Base-by-base conservation (phyloP, 352 stramenopile species). In the Globisporangium iwayamae region DNA sequence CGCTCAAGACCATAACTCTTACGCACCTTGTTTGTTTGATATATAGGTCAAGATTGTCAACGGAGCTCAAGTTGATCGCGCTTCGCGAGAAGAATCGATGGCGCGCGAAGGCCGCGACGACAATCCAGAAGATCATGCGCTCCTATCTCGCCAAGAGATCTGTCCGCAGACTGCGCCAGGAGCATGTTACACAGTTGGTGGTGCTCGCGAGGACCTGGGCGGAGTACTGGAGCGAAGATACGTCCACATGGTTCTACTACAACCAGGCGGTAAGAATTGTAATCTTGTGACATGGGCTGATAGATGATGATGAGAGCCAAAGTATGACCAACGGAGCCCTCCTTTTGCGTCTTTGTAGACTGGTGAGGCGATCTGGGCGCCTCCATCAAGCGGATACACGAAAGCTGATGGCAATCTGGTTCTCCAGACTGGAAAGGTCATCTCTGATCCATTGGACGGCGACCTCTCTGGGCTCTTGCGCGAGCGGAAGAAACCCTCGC, bases 191-290 rank as follows among this genome's bases (percentile, higher is more conserved):
- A 1, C 63, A 72, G 10, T 68, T 93, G 38, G 61, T 92, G n/a
- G 47, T 63, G 3, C 62, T 81, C 47, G 79, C 85, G 9, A 72
- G 74, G 9, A 63, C 68, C 6, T 94, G 81, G 78, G 75, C 80
- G 14, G 83, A 94, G 65, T 90, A 88, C 66, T 94, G 83, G 85
- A 89, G 72, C 60, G 82, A 94, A 39, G 81, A 94, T 28, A 68
- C 77, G 0, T 69, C 72, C 7, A 74, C 80, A 46, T 94, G 80
- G 82, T 90, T 91, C 66, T 94, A 91, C 65, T 90, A 91, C 76
- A 85, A 90, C 48, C 73, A 83, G 47, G 63, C 80, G 59, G 79
- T 86, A 57, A 30, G 14, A 25, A 2, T 53, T 54, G 14, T 20
- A 11, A 6, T 28, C 14, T 20, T 48, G 43, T 13, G 18, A 10